Evolutionary conservation across 2,329 filamentous ascomycete genomes (phyloP), one percentile per base, ranked within the genome.

Genomic region (Blastomyces parvus): DNA sequence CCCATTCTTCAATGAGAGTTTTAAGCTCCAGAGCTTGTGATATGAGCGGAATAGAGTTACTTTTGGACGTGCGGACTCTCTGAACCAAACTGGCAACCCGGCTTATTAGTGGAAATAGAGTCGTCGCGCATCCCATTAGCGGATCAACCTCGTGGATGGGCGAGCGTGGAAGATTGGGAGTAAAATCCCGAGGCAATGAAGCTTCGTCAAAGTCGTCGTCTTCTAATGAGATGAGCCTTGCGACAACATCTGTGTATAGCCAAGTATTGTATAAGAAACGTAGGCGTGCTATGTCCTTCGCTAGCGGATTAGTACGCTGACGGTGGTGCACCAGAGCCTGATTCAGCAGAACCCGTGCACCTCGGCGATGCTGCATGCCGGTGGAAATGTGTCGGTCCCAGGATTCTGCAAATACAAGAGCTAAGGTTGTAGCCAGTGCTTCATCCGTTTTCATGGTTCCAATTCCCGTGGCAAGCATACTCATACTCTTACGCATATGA

Each of bases 231-330:
- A 86, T 89, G 59, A 90, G 75, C 17, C 86, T 82, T 30, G 87
- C 84, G 66, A 89, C 86, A 36, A 89, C 87, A 70, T 89, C 86
- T 82, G 89, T 87, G 69, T 89, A 90, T 8, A 89, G 81, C 84
- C 86, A 89, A 3, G 84, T 85, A 69, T 88, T 89, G 74, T 85
- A 87, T 22, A 90, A 77, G 68, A 89, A 89, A 62, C 83, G 84
- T 30, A 89, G 75, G 40, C 78, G 63, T 4, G 68, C 70, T 19
- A 59, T 19, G 14, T 59, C 57, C 1, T 46, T 33, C 33, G 14
- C 22, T 25, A 14, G 25, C 25, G 30, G 22, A 40, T 59, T 22
- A n/a, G 42, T 59, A 59, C 42, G 55, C 6, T 70, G 74, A 3
- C 71, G 67, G 7, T 73, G 75, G 68, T 80, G 74, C 63, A 76